A percentile compares a stretch with the other conserved stretches of the same genome.
Conservation (phyloP, 2,329 filamentous ascomycete genomes). For the Pseudogymnoascus sp. region DNA sequence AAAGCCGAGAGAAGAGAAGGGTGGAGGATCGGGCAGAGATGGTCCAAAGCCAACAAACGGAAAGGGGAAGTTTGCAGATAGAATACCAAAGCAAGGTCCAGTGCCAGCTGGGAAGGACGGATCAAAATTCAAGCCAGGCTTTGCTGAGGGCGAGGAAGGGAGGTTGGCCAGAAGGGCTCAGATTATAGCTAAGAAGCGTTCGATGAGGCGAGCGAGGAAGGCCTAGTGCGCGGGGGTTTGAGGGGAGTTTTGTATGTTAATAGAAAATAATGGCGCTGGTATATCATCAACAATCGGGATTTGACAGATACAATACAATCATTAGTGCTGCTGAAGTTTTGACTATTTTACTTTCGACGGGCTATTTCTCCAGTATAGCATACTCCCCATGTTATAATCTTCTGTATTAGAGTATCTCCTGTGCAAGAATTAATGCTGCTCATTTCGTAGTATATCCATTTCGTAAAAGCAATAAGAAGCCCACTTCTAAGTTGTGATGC, state of each 20-base stretch:
- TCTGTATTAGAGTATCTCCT: not conserved
- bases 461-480: not conserved
- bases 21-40: conserved; percentile 14
- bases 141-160: conserved; percentile 39
- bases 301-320: conserved; percentile 1
- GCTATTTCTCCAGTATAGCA: not conserved
- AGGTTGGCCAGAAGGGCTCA: conserved; percentile 56
- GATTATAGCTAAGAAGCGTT: conserved; percentile 78
- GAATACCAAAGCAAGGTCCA: conserved; percentile 27
- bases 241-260: not conserved
- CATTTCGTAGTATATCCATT: not conserved
- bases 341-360: not conserved
- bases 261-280: conserved; percentile 3
- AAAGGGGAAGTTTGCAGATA: conserved; percentile 12
- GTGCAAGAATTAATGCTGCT: not conserved
- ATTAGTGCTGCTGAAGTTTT: not conserved
- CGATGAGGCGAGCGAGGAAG: conserved; percentile 54
- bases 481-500: not conserved
- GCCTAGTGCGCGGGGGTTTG: not conserved
- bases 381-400: not conserved
- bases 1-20: conserved; percentile 6
- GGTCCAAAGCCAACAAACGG: conserved; percentile 16
- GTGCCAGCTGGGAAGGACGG: conserved; percentile 22
- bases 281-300: conserved; percentile 1
- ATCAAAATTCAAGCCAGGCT: conserved; percentile 26